These are phyloP conservation scores for Rhodofomes roseus DNA, from an alignment of 1,284 basidiomycete species.

Conservation along the genomic window DNA sequence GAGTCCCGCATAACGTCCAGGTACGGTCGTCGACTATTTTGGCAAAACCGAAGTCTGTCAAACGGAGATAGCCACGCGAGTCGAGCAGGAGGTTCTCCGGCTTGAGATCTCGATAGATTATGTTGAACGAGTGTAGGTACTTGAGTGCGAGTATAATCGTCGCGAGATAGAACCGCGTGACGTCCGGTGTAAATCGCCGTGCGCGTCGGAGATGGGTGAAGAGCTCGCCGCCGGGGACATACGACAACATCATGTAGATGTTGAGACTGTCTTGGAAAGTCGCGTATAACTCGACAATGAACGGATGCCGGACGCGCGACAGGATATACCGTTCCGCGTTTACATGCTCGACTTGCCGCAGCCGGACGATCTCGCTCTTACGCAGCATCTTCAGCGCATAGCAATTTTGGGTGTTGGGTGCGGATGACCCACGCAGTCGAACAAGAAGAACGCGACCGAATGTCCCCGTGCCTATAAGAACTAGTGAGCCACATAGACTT, in stretches of 20 bases:
- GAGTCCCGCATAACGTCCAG: conserved; percentile 98
- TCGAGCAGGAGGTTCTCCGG: conserved; percentile 96
- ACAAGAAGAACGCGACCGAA: conserved; percentile 92
- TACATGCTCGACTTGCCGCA: conserved; percentile 98
- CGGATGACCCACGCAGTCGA: conserved; percentile 49
- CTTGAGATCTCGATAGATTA: conserved; percentile 98
- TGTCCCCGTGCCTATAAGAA: conserved; percentile 77
- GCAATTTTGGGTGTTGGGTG: conserved; percentile 52
- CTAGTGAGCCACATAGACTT: not conserved
- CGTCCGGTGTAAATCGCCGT: conserved; percentile 94
- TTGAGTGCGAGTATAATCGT: conserved; percentile 95
- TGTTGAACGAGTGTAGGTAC: conserved; percentile 97
- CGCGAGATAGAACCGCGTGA: conserved; percentile 98
- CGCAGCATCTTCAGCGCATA: conserved; percentile 93
- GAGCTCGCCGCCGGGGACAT: conserved; percentile 95
- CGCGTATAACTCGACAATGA: conserved; percentile 86
- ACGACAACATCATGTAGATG: conserved; percentile 99
- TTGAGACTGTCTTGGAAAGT: conserved; percentile 96
- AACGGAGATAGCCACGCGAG: conserved; percentile 92
- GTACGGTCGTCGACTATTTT: conserved; percentile 99
- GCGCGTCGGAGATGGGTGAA: conserved; percentile 92
- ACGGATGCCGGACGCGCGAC: conserved; percentile 79
- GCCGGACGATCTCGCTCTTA: conserved; percentile 91
- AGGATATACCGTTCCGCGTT: conserved; percentile 97
- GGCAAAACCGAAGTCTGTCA: conserved; percentile 98